These are phyloP conservation scores for Volutella citrinella DNA, from an alignment of 2,329 filamentous ascomycete genomes.

Conservation along the genomic window DNA sequence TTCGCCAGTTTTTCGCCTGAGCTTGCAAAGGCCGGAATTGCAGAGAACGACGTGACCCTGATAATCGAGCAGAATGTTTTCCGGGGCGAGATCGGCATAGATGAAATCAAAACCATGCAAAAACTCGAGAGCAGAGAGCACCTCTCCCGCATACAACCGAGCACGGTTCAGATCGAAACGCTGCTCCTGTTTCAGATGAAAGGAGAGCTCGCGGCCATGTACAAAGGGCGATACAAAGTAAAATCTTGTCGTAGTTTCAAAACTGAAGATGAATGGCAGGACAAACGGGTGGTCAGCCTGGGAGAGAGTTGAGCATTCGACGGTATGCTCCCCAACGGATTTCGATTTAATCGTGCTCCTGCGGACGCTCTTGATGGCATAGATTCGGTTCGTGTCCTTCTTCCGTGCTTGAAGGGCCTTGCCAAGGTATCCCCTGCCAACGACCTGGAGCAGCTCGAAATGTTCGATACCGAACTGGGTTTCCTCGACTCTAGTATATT, in stretches of 20 bases:
- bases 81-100: slow-evolving; percentile 69
- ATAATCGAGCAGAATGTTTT: slow-evolving; percentile 95
- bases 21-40: slow-evolving; percentile 94
- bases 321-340: slow-evolving; percentile 95
- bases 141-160: slow-evolving; percentile 92
- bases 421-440: slow-evolving; percentile 96
- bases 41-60: slow-evolving; percentile 95
- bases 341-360: slow-evolving; percentile 99
- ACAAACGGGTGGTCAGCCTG: slow-evolving; percentile 99
- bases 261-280: slow-evolving; percentile 95
- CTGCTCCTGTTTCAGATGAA: slow-evolving; percentile 92
- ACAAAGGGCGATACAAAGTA: slow-evolving; percentile 96
- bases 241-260: slow-evolving; percentile 95
- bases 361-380: slow-evolving; percentile 98
- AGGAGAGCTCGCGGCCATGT: slow-evolving; percentile 94
- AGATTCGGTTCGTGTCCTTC: slow-evolving; percentile 95
- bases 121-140: slow-evolving; percentile 90
- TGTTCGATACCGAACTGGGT: slow-evolving; percentile 92
- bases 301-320: slow-evolving; percentile 90
- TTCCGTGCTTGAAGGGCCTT: slow-evolving; percentile 99
- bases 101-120: slow-evolving; percentile 97
- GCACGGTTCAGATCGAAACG: slow-evolving; percentile 95
- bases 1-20: slow-evolving; percentile 94
- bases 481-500: slow-evolving; percentile 90
- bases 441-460: slow-evolving; percentile 95